Evolutionary conservation across 768 basidiomycete genomes (phyloP).

Genomic region (Gloeopeniophorella convolvens): DNA sequence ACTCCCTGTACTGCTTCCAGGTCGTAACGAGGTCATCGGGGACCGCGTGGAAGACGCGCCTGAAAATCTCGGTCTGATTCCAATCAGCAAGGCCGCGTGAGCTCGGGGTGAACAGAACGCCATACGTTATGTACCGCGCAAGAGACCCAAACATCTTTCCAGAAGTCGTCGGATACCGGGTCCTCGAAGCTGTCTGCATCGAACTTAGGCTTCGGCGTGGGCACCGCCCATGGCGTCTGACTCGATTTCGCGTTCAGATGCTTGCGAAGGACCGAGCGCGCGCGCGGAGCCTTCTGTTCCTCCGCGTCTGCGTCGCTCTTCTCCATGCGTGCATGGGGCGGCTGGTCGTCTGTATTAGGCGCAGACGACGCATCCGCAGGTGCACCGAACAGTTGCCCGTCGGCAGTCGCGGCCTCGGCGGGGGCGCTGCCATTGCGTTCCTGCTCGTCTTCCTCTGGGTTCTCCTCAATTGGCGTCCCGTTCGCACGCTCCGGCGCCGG

Average conservation of each 20-base stretch:
- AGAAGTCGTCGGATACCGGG: slow-evolving; percentile 81
- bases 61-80: slow-evolving; percentile 86
- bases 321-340: slow-evolving; percentile 41
- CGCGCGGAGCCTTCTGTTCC: slow-evolving; percentile 43
- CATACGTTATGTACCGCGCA: slow-evolving; percentile 85
- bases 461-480: background rate
- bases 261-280: slow-evolving; percentile 47
- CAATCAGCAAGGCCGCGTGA: background rate
- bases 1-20: slow-evolving; percentile 95
- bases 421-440: slow-evolving; percentile 15
- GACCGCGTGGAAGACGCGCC: slow-evolving; percentile 89
- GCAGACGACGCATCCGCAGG: slow-evolving; percentile 46
- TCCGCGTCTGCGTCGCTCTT: slow-evolving; percentile 40
- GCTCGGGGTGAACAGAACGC: slow-evolving; percentile 9
- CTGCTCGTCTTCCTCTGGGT: background rate
- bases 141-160: slow-evolving; percentile 85
- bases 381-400: slow-evolving; percentile 45
- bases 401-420: slow-evolving; percentile 33
- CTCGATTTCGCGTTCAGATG: slow-evolving; percentile 47
- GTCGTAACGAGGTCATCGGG: slow-evolving; percentile 91
- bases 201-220: slow-evolving; percentile 62
- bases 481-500: slow-evolving; percentile 6
- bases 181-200: slow-evolving; percentile 81
- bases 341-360: slow-evolving; percentile 37
- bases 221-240: slow-evolving; percentile 53